Base-by-base conservation (phyloP, 139 green algal species). In the Deuterostichococcus epilithicus region DNA sequence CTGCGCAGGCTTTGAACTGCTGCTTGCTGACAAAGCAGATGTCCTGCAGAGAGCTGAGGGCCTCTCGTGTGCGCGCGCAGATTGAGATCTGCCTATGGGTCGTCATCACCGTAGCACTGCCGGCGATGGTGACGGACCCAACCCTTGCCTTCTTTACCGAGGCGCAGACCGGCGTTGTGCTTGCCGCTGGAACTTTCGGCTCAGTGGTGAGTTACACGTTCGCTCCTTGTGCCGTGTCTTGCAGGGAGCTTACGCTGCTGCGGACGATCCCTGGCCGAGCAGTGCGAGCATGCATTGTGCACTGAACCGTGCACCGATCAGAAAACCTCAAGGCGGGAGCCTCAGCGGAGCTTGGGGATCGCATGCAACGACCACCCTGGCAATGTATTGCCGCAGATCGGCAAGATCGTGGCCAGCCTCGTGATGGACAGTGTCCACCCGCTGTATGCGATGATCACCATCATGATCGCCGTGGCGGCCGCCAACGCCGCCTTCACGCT, bases 351-450 rank as follows among this genome's bases (percentile, higher is more conserved):
- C n/a, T n/a, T n/a, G 42, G 10, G 42, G 8, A 8, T 13, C 13
- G 42, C 42, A 52, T 52, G 10, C 42, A 52, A 13, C 42, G 42
- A 13, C 52, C 28, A 28, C 52, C 52, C 10, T 28, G 10, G 52
- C 3, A n/a, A 20, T 63, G 52, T 28, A n/a, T 63, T 63, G 15
- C 23, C 30, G 37, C 74, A 78, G 74, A 63, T 78, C 33, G 74
- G 74, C 20, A 78, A 78, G 74, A 68, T 68, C 67, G 59, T 68
- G 30, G 74, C 74, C 33, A 47, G 58, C 30, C 36, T 71, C 26
- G 58, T 78, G 34, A 42, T 78, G 36, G 74, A 78, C 37, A 78
- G 70, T 36, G 33, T 78, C 74, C 69, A 78, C 74, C 74, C 74
- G 36, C 69, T 72, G 37, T 72, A 44, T 33, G 74, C 74, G 2